Evolutionary conservation across 495 filamentous ascomycete species (phyloP).

Genomic region (Penicillium crystallinum): DNA sequence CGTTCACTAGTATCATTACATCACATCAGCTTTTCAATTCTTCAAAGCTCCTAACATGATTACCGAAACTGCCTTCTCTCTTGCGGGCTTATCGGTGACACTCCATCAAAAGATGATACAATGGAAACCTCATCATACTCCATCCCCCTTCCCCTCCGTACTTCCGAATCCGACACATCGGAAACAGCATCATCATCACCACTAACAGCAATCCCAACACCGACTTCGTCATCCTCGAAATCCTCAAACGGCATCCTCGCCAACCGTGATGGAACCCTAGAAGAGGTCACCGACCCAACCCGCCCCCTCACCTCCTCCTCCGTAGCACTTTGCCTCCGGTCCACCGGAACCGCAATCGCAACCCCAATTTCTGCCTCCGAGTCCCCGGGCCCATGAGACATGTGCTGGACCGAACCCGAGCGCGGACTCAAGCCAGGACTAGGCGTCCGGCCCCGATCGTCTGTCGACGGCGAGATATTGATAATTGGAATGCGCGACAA

Average conservation of each 20-base stretch:
- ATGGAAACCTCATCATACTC: slow-evolving; percentile 33
- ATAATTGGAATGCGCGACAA: slow-evolving; percentile 4
- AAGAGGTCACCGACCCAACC: slow-evolving; percentile 5
- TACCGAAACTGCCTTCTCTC: background rate
- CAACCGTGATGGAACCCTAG: background rate
- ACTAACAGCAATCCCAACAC: slow-evolving; percentile 1
- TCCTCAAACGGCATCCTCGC: slow-evolving; percentile 26
- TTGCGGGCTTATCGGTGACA: background rate
- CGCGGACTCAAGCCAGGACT: background rate
- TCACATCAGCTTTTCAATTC: background rate
- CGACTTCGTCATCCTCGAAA: slow-evolving; percentile 19
- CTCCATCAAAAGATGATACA: slow-evolving; percentile 32
- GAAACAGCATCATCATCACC: slow-evolving; percentile 26
- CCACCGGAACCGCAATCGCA: slow-evolving; percentile 11
- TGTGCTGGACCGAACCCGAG: background rate
- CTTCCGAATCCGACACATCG: slow-evolving; percentile 25
- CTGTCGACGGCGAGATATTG: slow-evolving; percentile 2
- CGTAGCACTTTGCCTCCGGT: slow-evolving; percentile 12
- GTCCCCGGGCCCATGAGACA: background rate
- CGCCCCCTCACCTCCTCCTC: slow-evolving; percentile 8
- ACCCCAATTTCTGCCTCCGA: slow-evolving; percentile 9
- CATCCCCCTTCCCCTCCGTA: slow-evolving; percentile 5
- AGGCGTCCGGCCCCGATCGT: background rate
- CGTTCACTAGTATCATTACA: background rate
- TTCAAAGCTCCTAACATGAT: background rate